Percentiles rank a stretch among this genome's conserved stretches.
These are phyloP conservation scores for Cadophora sp. DNA, from an alignment of 2,329 filamentous ascomycete genomes.

Conservation along the genomic window DNA sequence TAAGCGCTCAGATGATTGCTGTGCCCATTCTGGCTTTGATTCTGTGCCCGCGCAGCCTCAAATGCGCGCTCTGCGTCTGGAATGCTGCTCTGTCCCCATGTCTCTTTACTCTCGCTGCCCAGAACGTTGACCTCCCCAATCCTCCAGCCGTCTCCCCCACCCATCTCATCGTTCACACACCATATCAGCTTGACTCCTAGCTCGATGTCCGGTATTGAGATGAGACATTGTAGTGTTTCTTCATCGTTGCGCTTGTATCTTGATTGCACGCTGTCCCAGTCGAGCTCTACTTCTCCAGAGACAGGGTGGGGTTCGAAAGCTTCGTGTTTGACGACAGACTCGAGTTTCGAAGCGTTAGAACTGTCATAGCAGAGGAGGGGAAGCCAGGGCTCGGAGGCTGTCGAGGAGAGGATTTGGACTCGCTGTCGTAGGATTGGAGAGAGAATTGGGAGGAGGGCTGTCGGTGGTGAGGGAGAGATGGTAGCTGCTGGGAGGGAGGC, in stretches of 20 bases:
- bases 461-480: slow-evolving; percentile 62
- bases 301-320: slow-evolving; percentile 80
- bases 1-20: slow-evolving; percentile 13
- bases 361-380: slow-evolving; percentile 72
- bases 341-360: slow-evolving; percentile 59
- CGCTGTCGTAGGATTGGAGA: slow-evolving; percentile 71
- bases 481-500: slow-evolving; percentile 65
- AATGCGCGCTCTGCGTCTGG: slow-evolving; percentile 67
- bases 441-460: slow-evolving; percentile 63
- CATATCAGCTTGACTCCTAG: slow-evolving; percentile 73
- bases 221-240: slow-evolving; percentile 75
- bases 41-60: slow-evolving; percentile 37
- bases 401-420: slow-evolving; percentile 67
- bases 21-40: background rate
- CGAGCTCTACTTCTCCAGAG: slow-evolving; percentile 79
- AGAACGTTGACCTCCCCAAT: slow-evolving; percentile 71
- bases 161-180: slow-evolving; percentile 64
- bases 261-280: slow-evolving; percentile 66
- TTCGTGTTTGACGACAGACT: slow-evolving; percentile 66
- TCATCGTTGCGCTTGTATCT: slow-evolving; percentile 73
- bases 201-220: slow-evolving; percentile 65
- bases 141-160: slow-evolving; percentile 70
- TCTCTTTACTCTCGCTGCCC: slow-evolving; percentile 58
- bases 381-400: slow-evolving; percentile 73
- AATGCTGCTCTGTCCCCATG: slow-evolving; percentile 59